Conservation (phyloP, 345 rosid genomes). For the Ricinus communis region DNA sequence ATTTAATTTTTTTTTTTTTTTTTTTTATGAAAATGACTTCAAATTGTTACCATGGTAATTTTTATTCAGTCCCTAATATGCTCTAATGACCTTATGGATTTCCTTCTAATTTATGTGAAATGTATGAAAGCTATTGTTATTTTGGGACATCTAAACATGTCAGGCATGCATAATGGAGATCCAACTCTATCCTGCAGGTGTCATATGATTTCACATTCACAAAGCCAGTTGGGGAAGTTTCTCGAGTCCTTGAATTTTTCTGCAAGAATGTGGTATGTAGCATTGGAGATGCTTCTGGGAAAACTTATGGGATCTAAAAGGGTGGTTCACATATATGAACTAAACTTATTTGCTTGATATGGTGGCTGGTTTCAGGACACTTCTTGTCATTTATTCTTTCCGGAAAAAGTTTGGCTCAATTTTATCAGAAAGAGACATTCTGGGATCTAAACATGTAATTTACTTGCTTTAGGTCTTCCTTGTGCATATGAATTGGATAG, state of each 20-base stretch:
- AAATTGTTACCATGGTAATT: neutral
- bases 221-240: conserved; percentile 58
- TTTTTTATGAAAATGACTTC: neutral
- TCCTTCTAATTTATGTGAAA: neutral
- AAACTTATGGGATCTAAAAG: neutral
- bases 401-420: conserved; percentile 54
- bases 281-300: conserved; percentile 13
- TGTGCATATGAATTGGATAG: neutral
- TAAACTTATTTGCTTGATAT: conserved; percentile 20
- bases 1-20: neutral
- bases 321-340: conserved; percentile 1
- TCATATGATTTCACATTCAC: conserved; percentile 41
- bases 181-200: conserved; percentile 53
- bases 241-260: conserved; percentile 66
- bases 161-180: neutral
- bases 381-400: conserved; percentile 65
- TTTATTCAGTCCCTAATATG: neutral
- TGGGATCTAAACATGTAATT: conserved; percentile 70
- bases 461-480: conserved; percentile 16
- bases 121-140: neutral
- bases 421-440: conserved; percentile 53
- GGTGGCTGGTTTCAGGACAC: conserved; percentile 55
- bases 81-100: neutral
- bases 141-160: conserved; percentile 8
- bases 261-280: conserved; percentile 69